A percentile compares a stretch with the other conserved stretches of the same genome.
Conservation (phyloP, 2,329 filamentous ascomycete species). For the Cladobotryum protrusum region DNA sequence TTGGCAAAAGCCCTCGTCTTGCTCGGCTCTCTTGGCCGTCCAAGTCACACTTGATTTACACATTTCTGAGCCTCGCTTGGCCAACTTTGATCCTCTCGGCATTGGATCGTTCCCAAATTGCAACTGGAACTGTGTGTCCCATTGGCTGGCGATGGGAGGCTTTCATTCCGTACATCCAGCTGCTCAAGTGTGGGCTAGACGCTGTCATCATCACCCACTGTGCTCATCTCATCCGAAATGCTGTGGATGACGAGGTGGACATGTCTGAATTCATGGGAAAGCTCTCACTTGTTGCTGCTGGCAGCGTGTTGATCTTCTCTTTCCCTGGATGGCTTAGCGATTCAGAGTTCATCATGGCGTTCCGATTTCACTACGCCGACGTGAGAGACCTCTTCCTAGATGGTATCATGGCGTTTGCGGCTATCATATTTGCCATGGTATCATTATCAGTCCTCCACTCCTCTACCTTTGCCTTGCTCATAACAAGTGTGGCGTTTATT, state of each 20-base stretch:
- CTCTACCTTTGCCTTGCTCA: slow-evolving; percentile 21
- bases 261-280: slow-evolving; percentile 7
- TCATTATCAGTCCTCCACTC: slow-evolving; percentile 23
- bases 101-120: slow-evolving; percentile 1
- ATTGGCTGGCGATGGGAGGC: slow-evolving; percentile 9
- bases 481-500: slow-evolving; percentile 18
- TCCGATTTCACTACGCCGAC: slow-evolving; percentile 23
- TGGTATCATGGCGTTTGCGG: slow-evolving; percentile 18
- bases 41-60: slow-evolving; percentile 11
- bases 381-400: slow-evolving; percentile 26
- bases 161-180: slow-evolving; percentile 12
- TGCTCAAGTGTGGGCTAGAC: slow-evolving; percentile 24
- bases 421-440: slow-evolving; percentile 21
- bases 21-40: slow-evolving; percentile 19
- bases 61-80: slow-evolving; percentile 24
- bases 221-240: slow-evolving; percentile 18
- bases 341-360: slow-evolving; percentile 23
- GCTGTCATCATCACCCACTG: slow-evolving; percentile 23
- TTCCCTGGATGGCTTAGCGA: slow-evolving; percentile 19
- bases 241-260: slow-evolving; percentile 17
- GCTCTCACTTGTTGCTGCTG: slow-evolving; percentile 9
- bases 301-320: slow-evolving; percentile 19
- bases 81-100: slow-evolving; percentile 20
- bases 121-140: slow-evolving; percentile 15
- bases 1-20: not conserved